Evolutionary conservation across 495 filamentous ascomycete species (phyloP), one percentile per base, ranked within the genome.

Genomic region (Astrothelium subdiscretum): DNA sequence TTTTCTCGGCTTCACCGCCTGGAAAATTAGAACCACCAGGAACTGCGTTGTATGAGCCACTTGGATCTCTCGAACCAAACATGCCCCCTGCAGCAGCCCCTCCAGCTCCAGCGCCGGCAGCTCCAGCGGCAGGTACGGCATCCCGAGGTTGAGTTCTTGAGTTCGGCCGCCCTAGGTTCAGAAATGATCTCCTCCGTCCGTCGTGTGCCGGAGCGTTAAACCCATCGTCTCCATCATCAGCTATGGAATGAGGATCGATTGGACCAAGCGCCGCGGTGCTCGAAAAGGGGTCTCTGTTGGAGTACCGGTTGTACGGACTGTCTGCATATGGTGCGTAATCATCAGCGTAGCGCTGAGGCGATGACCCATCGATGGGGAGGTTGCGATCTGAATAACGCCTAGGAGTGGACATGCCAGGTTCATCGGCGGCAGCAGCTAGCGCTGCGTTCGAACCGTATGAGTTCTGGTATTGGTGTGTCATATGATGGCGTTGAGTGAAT

Each of bases 181-280:
- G 70, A 65, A 82, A 79, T 31, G 82, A 85, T 54, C 67, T 72
- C 59, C 73, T 72, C 51, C 68, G 72, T 27, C 72, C 75, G 70
- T 70, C 75, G 65, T 63, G 78, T 66, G 66, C 74, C 29, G 32
- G 24, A 61, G 59, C 62, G 18, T 61, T 71, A 57, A 91, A 79
- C 3, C 86, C 89, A 65, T 96, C 91, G 67, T 96, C 91, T 8
- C 87, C 90, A 67, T 95, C 90, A 68, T 96, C 91, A 2, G 80
- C 84, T 60, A 95, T 91, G 1, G 86, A 85, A 63, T 87, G 82
- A 0, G 90, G 90, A 68, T 95, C 86, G 58, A 95, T 85, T 20
- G 76, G 75, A 18, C 79, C 76, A 6, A 73, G 22, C 15, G 22
- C 66, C 13, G 65, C 43, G 10, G 80, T 75, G 62, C 63, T 75